These are phyloP conservation scores for Chlamydomonas sphaeroides DNA, from an alignment of 139 green algal species.

Conservation along the genomic window DNA sequence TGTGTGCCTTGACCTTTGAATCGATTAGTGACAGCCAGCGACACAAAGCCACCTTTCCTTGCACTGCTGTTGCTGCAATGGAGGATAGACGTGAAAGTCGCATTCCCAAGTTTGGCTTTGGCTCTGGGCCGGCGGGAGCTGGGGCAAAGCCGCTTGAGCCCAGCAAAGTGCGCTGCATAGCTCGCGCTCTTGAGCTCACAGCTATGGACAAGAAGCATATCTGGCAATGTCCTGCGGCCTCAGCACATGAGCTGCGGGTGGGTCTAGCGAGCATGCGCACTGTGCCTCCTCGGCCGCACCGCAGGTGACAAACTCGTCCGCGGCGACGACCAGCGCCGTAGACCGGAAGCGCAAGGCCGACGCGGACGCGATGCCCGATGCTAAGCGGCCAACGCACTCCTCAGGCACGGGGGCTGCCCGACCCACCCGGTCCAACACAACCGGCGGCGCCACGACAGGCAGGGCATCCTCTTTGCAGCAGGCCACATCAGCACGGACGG, in stretches of 20 bases:
- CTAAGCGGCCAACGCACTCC: conserved; percentile 35
- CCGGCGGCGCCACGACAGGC: not conserved
- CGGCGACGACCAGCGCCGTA: conserved; percentile 1
- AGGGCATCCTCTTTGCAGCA: conserved; percentile 17
- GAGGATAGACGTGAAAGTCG: conserved; percentile 26
- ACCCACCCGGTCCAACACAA: not conserved
- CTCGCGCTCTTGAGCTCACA: too few relatives aligned
- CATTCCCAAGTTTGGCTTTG: not conserved
- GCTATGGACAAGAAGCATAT: too few relatives aligned
- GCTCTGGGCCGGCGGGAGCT: not conserved
- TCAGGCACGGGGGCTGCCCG: not conserved
- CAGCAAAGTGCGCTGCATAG: conserved; percentile 6
- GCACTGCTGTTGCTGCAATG: too few relatives aligned
- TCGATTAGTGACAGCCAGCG: too few relatives aligned
- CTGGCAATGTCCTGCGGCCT: too few relatives aligned
- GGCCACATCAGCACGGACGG: not conserved
- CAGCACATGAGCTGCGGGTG: too few relatives aligned
- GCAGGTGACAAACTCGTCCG: not conserved
- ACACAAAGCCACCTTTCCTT: too few relatives aligned
- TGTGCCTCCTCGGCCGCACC: too few relatives aligned
- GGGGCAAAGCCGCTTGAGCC: not conserved
- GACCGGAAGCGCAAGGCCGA: conserved; percentile 50
- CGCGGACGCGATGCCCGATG: conserved; percentile 19
- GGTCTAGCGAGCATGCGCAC: too few relatives aligned
- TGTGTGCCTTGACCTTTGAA: too few relatives aligned